A percentile compares a stretch with the other conserved stretches of the same genome.
These are phyloP conservation scores for Scytalidium lignicola DNA, from an alignment of 2,329 filamentous ascomycete species.

Conservation along the genomic window DNA sequence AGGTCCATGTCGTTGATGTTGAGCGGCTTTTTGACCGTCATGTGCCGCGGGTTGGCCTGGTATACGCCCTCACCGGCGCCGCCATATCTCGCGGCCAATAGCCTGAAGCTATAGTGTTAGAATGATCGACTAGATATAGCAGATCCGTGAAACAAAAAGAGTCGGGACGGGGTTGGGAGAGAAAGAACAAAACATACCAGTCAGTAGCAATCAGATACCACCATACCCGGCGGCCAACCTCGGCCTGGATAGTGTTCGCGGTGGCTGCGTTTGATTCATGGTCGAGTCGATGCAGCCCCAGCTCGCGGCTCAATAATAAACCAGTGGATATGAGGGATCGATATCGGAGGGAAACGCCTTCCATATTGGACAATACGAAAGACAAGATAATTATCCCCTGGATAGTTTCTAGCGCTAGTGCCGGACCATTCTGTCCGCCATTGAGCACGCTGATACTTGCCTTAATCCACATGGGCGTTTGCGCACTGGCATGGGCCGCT, in stretches of 20 bases:
- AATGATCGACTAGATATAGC: too few species aligned
- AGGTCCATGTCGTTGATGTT: conserved; percentile 32
- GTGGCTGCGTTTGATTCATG: conserved; percentile 12
- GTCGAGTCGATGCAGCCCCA: conserved; percentile 11
- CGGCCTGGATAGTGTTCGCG: conserved; percentile 16
- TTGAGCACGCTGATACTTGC: conserved; percentile 28
- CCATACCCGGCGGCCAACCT: conserved; percentile 32
- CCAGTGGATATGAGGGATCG: conserved; percentile 25
- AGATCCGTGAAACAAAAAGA: too few species aligned
- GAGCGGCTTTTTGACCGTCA: conserved; percentile 29
- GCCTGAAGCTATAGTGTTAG: conserved; percentile 1
- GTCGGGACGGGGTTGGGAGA: too few species aligned
- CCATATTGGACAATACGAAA: conserved; percentile 29
- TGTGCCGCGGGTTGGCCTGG: conserved; percentile 29
- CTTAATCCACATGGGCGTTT: conserved; percentile 27
- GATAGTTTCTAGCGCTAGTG: conserved; percentile 27
- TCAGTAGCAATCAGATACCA: conserved; percentile 34
- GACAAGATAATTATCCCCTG: conserved; percentile 30
- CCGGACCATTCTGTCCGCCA: conserved; percentile 18
- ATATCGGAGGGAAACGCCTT: conserved; percentile 29
- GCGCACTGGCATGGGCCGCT: conserved; percentile 22
- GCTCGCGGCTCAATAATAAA: conserved; percentile 20
- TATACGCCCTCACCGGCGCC: conserved; percentile 29
- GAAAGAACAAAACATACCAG: conserved; percentile 22
- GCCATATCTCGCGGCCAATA: conserved; percentile 24